Evolutionary conservation across 2,329 filamentous ascomycete genomes (phyloP), one percentile per base, ranked within the genome.

Genomic region (Leptoxyphium fumago): DNA sequence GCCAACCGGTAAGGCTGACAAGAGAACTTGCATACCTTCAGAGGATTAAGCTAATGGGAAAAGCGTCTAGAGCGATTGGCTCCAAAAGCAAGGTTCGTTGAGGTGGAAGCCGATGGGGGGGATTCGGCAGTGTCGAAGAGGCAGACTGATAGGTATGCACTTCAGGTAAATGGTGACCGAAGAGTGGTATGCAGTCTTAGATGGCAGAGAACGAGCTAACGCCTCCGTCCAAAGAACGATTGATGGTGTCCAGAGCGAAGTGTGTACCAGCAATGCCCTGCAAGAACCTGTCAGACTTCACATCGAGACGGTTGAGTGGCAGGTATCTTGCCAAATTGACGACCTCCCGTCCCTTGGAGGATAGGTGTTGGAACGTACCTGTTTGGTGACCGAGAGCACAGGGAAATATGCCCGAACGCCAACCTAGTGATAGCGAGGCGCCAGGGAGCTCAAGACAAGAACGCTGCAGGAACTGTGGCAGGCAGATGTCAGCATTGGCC

Each of bases 131-230:
- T 53, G 53, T 59, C 61, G 62, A 59, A 59, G 55, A 62, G 9
- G 32, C 4, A 9, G 11, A 15, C 13, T 59, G 58, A 57, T 55
- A 48, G 50, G 47, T 50, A 47, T 46, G 51, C 48, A 43, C 47
- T 43, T 5, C 32, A 36, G 15, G 32, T 15, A 36, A 36, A 36
- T 36, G 11, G 32, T 15, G 15, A 15, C 32, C 32, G 32, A 36
- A 36, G 32, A 13, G 11, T 15, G 32, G 32, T 36, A 36, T 36
- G 32, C 32, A 15, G 32, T 36, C 32, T 13, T 13, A 36, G 32
- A 15, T 46, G 61, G 67, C 63, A 71, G 66, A 72, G 62, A 66
- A 68, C 68, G 69, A 71, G 62, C 65, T 69, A 72, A 72, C 69
- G 69, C 65, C 66, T 71, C 69, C 67, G 60, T 68, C 15, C 51